Base-by-base conservation (phyloP, 1,284 basidiomycete species). In the Malassezia brasiliensis region DNA sequence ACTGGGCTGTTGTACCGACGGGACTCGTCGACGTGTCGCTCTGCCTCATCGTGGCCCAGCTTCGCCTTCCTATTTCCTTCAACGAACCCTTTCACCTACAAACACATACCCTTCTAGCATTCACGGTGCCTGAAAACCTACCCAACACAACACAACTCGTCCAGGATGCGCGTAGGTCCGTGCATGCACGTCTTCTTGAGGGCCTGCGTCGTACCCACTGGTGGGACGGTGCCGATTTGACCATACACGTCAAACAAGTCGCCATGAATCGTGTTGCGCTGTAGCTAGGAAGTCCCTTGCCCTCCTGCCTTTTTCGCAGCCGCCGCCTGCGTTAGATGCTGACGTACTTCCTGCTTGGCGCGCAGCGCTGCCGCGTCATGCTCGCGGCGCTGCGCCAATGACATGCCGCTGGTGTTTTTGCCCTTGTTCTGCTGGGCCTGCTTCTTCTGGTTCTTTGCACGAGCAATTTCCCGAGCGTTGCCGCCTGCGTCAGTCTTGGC, bases 401-500 rank as follows among this genome's bases (percentile, higher is more conserved):
- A 62, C 17, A 64, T 58, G 58, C 62, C 65, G 38, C 61, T 62
- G 19, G 67, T 61, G 38, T 60, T 56, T 47, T 68, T 66, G 52
- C 64, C 64, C 59, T 70, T 72, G 54, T 64, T 64, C 40, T 30
- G 35, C 3, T 67, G 67, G 3, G 63, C 69, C 45, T 56, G 63
- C 63, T 75, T 75, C 51, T 75, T 75, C 19, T 67, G 64, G 47
- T 66, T 67, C 57, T 74, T 75, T 40, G 66, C 69, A 28, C 72
- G 67, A 5, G 66, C 72, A 47, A 67, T 38, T 34, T 75, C 72
- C 40, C 72, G 59, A 53, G 72, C 69, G 47, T 75, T 75, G 8
- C 72, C 72, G 41, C 72, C 54, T 56, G 31, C 30, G 38, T 56
- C 17, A 56, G 45, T 35, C 8, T 5, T 2, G 17, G 11, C 36